These are phyloP conservation scores for Nemania abortiva DNA, from an alignment of 2,329 filamentous ascomycete genomes.

Conservation along the genomic window DNA sequence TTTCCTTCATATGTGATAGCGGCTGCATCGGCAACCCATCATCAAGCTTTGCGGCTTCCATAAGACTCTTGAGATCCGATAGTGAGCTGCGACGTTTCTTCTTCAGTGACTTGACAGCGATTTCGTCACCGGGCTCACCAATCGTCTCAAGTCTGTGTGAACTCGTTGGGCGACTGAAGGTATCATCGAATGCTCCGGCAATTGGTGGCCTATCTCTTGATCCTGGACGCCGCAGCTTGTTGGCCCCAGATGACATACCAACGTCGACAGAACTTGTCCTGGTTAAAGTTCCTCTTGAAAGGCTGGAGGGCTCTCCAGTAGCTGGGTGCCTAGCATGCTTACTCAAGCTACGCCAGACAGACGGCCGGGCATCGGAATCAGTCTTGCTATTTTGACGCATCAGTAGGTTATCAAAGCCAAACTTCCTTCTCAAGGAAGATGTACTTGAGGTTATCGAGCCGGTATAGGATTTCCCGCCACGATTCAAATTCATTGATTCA, in stretches of 20 bases:
- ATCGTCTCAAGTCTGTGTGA: slow-evolving; percentile 71
- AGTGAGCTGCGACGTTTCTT: slow-evolving; percentile 92
- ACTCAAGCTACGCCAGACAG: slow-evolving; percentile 88
- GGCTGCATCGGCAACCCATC: slow-evolving; percentile 59
- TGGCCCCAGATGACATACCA: slow-evolving; percentile 57
- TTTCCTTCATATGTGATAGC: slow-evolving; percentile 65
- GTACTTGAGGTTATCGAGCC: slow-evolving; percentile 87
- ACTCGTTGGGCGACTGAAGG: slow-evolving; percentile 64
- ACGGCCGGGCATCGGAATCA: slow-evolving; percentile 76
- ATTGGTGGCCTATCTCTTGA: slow-evolving; percentile 72
- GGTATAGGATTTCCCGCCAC: slow-evolving; percentile 70
- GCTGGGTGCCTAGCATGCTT: slow-evolving; percentile 76
- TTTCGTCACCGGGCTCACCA: slow-evolving; percentile 65
- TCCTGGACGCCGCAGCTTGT: slow-evolving; percentile 63
- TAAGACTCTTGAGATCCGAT: slow-evolving; percentile 81
- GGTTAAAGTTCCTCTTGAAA: slow-evolving; percentile 74
- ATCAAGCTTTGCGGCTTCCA: slow-evolving; percentile 70
- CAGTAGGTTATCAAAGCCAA: slow-evolving; percentile 81
- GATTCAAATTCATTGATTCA: slow-evolving; percentile 71
- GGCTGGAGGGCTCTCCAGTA: slow-evolving; percentile 70
- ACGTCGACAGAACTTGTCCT: slow-evolving; percentile 85
- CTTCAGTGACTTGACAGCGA: slow-evolving; percentile 60
- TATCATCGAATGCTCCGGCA: slow-evolving; percentile 72
- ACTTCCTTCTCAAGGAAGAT: slow-evolving; percentile 85
- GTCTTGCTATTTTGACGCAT: slow-evolving; percentile 85